Conservation (phyloP, 208 protist genomes). For the Spongospora subterranea region DNA sequence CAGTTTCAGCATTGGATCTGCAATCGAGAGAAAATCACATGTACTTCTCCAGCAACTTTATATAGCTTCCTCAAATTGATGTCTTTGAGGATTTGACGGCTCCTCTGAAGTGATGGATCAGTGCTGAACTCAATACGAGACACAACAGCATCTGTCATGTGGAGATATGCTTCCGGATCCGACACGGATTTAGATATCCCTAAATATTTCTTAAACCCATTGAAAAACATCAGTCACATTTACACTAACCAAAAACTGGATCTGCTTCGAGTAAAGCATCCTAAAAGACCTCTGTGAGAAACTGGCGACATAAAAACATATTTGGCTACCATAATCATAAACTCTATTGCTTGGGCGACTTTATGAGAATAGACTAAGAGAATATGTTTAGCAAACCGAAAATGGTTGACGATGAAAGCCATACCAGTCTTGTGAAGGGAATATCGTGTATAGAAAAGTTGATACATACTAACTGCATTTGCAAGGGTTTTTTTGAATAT, state of each 20-base stretch:
- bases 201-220: neutral
- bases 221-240: neutral
- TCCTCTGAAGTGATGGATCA: neutral
- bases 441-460: slow-evolving; percentile 47
- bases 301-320: neutral
- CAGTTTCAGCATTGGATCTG: neutral
- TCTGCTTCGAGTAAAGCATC: slow-evolving; percentile 4
- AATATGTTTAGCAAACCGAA: neutral
- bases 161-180: neutral
- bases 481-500: no score
- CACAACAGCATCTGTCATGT: slow-evolving; percentile 38
- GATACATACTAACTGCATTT: slow-evolving; percentile 48
- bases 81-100: slow-evolving; percentile 45
- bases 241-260: neutral
- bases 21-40: neutral
- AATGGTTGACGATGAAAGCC: neutral
- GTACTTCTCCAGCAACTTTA: slow-evolving; percentile 43
- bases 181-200: neutral
- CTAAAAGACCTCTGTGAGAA: neutral
- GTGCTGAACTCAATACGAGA: neutral
- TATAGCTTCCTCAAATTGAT: neutral
- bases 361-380: slow-evolving; percentile 49
- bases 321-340: slow-evolving; percentile 14
- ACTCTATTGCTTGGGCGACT: slow-evolving; percentile 4
- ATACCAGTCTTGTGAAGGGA: slow-evolving; percentile 43